Percentiles rank a stretch among this genome's conserved stretches.
phyloP scores from a whole-genome alignment of 192 early-diverging fungal genomes.

The Coemansia sp. region DNA sequence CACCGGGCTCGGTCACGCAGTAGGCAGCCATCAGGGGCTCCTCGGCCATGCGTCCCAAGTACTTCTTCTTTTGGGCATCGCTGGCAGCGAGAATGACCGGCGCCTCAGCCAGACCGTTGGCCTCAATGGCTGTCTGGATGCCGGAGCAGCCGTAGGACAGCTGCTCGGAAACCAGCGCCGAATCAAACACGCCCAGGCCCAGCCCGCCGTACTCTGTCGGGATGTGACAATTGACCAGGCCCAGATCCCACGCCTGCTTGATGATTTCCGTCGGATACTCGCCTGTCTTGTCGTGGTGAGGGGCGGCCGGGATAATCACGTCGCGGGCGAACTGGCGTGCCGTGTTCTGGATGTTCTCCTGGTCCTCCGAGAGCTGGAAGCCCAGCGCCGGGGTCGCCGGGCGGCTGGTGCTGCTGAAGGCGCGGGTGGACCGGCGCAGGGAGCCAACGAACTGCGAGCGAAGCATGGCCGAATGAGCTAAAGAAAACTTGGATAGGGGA shows the following conservation, averaged over 20 bases:
- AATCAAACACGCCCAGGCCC: constrained; percentile 83
- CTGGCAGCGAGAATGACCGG: constrained; percentile 83
- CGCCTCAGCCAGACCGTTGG: constrained; percentile 91
- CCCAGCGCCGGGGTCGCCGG: constrained; percentile 16
- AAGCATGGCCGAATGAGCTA: constrained; percentile 17
- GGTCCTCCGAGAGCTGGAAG: constrained; percentile 79
- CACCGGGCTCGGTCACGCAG: constrained; percentile 78
- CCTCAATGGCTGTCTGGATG: constrained; percentile 95
- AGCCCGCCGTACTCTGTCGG: constrained; percentile 79
- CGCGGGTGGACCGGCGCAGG: constrained; percentile 26
- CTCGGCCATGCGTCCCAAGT: constrained; percentile 94
- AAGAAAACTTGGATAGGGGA: background rate
- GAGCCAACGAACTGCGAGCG: constrained; percentile 13
- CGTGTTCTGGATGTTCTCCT: constrained; percentile 79
- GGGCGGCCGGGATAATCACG: constrained; percentile 85
- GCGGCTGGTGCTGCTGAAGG: constrained; percentile 28
- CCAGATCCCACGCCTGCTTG: constrained; percentile 89
- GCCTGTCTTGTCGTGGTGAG: constrained; percentile 89
- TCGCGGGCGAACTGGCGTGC: constrained; percentile 85
- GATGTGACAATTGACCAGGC: constrained; percentile 87
- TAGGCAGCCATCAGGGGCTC: constrained; percentile 94
- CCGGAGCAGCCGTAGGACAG: constrained; percentile 90
- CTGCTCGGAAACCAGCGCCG: constrained; percentile 84
- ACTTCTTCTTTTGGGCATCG: constrained; percentile 91
- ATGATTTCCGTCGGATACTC: constrained; percentile 84